phyloP scores from a whole-genome alignment of 352 stramenopile species.

The Pythium phragmitis region DNA sequence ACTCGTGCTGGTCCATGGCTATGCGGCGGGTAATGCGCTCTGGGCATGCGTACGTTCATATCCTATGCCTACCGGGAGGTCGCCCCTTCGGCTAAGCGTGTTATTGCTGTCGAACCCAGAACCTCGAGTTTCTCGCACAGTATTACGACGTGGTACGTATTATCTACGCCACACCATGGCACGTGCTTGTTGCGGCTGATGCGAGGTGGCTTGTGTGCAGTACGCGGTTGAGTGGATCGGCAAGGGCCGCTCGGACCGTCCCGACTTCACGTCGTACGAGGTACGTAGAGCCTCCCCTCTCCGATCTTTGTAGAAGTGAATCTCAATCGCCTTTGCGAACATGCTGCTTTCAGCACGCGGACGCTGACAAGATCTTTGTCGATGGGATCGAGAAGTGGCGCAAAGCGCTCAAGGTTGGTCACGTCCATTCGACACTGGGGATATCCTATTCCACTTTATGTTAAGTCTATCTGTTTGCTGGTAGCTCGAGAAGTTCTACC shows the following conservation, averaged over 20 bases:
- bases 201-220: conserved; percentile 18
- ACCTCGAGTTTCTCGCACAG: conserved; percentile 55
- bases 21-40: conserved; percentile 59
- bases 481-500: conserved; percentile 58
- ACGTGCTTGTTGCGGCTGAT: neutral
- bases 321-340: neutral
- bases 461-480: neutral
- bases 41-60: conserved; percentile 55
- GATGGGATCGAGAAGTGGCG: conserved; percentile 59
- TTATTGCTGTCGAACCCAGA: conserved; percentile 31
- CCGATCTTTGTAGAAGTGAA: no score
- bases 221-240: conserved; percentile 75
- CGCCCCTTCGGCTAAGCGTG: neutral
- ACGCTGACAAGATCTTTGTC: conserved; percentile 59
- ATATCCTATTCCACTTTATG: neutral
- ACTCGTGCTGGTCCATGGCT: conserved; percentile 65
- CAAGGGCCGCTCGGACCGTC: conserved; percentile 58
- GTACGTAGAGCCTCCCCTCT: conserved; percentile 21
- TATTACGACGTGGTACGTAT: conserved; percentile 56
- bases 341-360: conserved; percentile 39
- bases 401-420: conserved; percentile 46
- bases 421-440: neutral
- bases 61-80: neutral
- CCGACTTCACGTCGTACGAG: conserved; percentile 53
- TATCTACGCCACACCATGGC: neutral